phyloP scores from a whole-genome alignment of 2,329 filamentous ascomycete species.

The Talaromyces atroroseus region DNA sequence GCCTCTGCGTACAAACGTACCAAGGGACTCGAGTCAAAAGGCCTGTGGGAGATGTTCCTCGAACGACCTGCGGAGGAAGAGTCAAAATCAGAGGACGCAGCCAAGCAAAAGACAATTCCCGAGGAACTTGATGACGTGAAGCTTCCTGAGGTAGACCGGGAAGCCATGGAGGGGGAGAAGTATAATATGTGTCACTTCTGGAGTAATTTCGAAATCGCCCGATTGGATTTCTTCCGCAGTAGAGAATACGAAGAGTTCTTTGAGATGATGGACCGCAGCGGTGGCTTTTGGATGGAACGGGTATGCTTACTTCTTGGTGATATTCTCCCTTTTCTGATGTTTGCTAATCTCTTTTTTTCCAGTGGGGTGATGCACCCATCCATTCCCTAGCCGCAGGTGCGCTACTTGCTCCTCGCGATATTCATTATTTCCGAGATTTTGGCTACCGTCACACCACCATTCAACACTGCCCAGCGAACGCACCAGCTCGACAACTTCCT shows the following conservation, averaged over 20 bases:
- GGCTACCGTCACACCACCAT: conserved; percentile 98
- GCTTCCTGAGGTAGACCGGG: conserved; percentile 77
- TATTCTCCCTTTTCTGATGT: conserved; percentile 3
- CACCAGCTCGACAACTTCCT: conserved; percentile 77
- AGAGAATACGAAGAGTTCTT: conserved; percentile 98
- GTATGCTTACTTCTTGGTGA: conserved; percentile 52
- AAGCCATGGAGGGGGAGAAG: conserved; percentile 92
- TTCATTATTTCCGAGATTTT: conserved; percentile 99
- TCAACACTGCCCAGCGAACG: conserved; percentile 95
- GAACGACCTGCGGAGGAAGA: conserved; percentile 58
- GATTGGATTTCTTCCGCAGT: conserved; percentile 91
- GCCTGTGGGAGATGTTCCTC: conserved; percentile 97
- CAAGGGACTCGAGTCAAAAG: conserved; percentile 84
- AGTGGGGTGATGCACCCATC: conserved; percentile 99
- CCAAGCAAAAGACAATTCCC: conserved; percentile 64
- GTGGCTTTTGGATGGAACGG: conserved; percentile 98
- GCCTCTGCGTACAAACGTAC: conserved; percentile 95
- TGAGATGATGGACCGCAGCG: conserved; percentile 96
- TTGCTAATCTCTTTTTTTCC: conserved; percentile 32
- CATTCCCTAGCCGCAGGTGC: conserved; percentile 93
- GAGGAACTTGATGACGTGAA: conserved; percentile 54
- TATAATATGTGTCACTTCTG: conserved; percentile 99
- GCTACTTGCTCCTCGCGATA: conserved; percentile 72
- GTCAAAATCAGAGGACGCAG: conserved; percentile 52
- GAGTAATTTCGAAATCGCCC: conserved; percentile 98